Conservation (phyloP, 208 protist genomes). For the Histomonas meleagridis region DNA sequence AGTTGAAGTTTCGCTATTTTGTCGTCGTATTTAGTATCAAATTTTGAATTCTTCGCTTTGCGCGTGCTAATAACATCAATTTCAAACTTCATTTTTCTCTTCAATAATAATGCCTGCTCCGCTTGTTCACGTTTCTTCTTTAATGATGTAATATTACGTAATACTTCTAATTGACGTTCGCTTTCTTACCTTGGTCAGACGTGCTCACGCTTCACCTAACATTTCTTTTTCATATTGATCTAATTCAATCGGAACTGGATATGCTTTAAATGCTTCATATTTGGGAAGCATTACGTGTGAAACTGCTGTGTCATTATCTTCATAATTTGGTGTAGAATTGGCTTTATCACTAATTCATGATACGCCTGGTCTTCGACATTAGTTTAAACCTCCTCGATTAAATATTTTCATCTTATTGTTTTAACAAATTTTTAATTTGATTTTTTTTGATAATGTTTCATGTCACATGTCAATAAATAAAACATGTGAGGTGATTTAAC, state of each 20-base stretch:
- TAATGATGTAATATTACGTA: slow-evolving; percentile 78
- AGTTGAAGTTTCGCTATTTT: neutral
- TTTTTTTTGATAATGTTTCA: too few relatives aligned
- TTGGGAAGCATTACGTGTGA: slow-evolving; percentile 76
- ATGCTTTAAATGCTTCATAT: slow-evolving; percentile 81
- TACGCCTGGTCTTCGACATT: too few relatives aligned
- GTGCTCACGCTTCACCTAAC: slow-evolving; percentile 86
- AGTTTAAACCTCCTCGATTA: too few relatives aligned
- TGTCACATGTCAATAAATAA: too few relatives aligned
- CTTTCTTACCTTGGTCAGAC: slow-evolving; percentile 79
- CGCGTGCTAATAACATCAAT: neutral
- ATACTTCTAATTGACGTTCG: slow-evolving; percentile 89
- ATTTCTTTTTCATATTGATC: slow-evolving; percentile 89
- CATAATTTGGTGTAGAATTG: slow-evolving; percentile 37
- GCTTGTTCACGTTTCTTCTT: slow-evolving; percentile 84
- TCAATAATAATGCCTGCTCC: slow-evolving; percentile 66
- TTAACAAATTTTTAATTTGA: too few relatives aligned
- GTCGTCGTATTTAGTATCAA: neutral
- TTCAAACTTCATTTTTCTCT: neutral
- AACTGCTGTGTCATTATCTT: neutral
- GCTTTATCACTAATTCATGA: slow-evolving; percentile 76
- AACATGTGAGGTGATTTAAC: too few relatives aligned
- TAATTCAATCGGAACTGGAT: slow-evolving; percentile 85
- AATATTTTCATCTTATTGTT: too few relatives aligned
- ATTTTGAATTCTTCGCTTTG: neutral